Conservation (phyloP, 176 grass and related monocot genomes). For the Luzula sylvatica region DNA sequence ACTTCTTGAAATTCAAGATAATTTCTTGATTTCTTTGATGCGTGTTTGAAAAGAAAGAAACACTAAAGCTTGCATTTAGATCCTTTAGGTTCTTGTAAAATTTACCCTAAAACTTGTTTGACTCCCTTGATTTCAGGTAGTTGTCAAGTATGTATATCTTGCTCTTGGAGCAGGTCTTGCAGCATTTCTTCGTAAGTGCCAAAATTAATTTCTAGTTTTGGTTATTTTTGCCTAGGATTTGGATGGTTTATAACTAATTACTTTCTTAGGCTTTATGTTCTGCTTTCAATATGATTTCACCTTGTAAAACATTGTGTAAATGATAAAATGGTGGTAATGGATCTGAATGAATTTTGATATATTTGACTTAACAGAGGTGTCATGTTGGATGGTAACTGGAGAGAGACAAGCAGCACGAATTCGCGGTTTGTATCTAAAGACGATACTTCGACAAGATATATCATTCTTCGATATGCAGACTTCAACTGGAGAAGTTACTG, state of each 20-base stretch:
- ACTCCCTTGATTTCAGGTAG: constrained; percentile 36
- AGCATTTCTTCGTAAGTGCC: constrained; percentile 57
- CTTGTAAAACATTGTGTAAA: neutral
- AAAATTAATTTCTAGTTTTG: neutral
- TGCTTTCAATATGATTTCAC: neutral
- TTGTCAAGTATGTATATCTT: constrained; percentile 52
- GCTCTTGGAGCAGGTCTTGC: constrained; percentile 32
- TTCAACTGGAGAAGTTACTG: constrained; percentile 59
- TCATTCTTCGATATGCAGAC: constrained; percentile 61
- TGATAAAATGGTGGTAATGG: too few relatives aligned
- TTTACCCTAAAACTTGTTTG: too few relatives aligned
- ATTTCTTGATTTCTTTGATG: too few relatives aligned
- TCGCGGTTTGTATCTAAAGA: constrained; percentile 55
- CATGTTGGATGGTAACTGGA: constrained; percentile 60
- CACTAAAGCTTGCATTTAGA: too few relatives aligned
- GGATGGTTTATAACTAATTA: too few relatives aligned
- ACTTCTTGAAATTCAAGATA: too few relatives aligned
- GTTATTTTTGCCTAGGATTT: too few relatives aligned
- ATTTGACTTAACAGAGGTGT: constrained; percentile 43
- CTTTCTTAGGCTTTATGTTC: too few relatives aligned
- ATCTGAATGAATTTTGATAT: too few relatives aligned
- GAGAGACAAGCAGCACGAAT: constrained; percentile 66
- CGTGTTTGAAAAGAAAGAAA: too few relatives aligned
- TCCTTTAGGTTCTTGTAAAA: too few relatives aligned
- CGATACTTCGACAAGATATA: constrained; percentile 62